Conservation (phyloP, 2,329 filamentous ascomycete genomes). For the Thermothelomyces thermophilus region DNA sequence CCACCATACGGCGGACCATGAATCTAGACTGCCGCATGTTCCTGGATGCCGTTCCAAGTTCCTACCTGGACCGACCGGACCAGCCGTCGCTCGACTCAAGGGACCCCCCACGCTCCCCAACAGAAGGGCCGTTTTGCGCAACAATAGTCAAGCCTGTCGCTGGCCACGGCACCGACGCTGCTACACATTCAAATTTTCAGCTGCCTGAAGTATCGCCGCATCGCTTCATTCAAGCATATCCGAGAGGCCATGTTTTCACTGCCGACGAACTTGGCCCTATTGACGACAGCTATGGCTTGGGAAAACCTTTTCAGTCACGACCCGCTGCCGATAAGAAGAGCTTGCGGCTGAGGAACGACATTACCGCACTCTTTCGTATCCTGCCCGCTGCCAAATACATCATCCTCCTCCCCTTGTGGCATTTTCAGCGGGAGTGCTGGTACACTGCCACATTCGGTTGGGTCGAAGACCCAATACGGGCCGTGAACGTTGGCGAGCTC, state of each 20-base stretch:
- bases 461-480: conserved; percentile 29
- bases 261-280: conserved; percentile 22
- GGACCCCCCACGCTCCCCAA: not conserved
- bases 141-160: conserved; percentile 16
- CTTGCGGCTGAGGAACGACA: conserved; percentile 22
- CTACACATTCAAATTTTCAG: conserved; percentile 16
- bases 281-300: conserved; percentile 20
- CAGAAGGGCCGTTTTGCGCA: conserved; percentile 19
- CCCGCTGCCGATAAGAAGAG: not conserved
- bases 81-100: not conserved
- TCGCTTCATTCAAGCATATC: conserved; percentile 21
- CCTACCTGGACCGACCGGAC: conserved; percentile 13
- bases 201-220: conserved; percentile 21
- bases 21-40: conserved; percentile 22
- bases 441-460: conserved; percentile 38
- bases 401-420: conserved; percentile 34
- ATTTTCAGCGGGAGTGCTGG: conserved; percentile 32
- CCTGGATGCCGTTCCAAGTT: conserved; percentile 22
- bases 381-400: conserved; percentile 32
- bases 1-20: conserved; percentile 19
- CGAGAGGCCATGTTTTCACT: conserved; percentile 21
- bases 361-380: conserved; percentile 27
- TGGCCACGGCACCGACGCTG: conserved; percentile 4
- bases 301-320: conserved; percentile 13
- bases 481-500: conserved; percentile 35